These are phyloP conservation scores for Rhizodiscina lignyota DNA, from an alignment of 495 filamentous ascomycete species.

Conservation along the genomic window DNA sequence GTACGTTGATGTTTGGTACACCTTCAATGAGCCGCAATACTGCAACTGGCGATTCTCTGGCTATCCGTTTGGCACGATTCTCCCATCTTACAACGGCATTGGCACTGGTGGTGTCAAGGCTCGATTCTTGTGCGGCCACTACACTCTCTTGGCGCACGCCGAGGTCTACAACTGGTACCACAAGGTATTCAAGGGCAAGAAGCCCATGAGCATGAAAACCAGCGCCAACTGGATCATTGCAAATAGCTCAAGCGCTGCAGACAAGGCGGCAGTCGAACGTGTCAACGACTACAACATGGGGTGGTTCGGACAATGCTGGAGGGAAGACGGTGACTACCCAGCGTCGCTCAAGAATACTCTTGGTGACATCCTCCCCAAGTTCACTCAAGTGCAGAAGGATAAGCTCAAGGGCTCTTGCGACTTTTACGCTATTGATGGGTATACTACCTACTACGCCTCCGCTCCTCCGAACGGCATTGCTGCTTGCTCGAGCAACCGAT, in stretches of 20 bases:
- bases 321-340: slow-evolving; percentile 26
- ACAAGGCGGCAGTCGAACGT: slow-evolving; percentile 16
- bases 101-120: slow-evolving; percentile 8
- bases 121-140: slow-evolving; percentile 24
- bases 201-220: slow-evolving; percentile 25
- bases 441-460: slow-evolving; percentile 19
- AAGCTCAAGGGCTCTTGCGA: slow-evolving; percentile 29
- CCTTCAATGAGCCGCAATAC: slow-evolving; percentile 23
- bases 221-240: slow-evolving; percentile 22
- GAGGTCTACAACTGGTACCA: slow-evolving; percentile 27
- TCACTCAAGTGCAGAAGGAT: slow-evolving; percentile 19
- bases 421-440: slow-evolving; percentile 27
- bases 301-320: slow-evolving; percentile 15
- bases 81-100: slow-evolving; percentile 20
- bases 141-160: slow-evolving; percentile 25
- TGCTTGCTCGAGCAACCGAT: slow-evolving; percentile 22
- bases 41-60: slow-evolving; percentile 22
- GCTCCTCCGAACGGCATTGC: slow-evolving; percentile 14
- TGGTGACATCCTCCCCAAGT: slow-evolving; percentile 21
- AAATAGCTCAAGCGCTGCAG: slow-evolving; percentile 16
- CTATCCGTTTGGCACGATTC: slow-evolving; percentile 20
- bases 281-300: slow-evolving; percentile 11
- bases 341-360: slow-evolving; percentile 24
- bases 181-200: slow-evolving; percentile 24
- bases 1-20: slow-evolving; percentile 26